These are phyloP conservation scores for Tulasnella sp. DNA, from an alignment of 768 basidiomycete genomes.

Conservation along the genomic window DNA sequence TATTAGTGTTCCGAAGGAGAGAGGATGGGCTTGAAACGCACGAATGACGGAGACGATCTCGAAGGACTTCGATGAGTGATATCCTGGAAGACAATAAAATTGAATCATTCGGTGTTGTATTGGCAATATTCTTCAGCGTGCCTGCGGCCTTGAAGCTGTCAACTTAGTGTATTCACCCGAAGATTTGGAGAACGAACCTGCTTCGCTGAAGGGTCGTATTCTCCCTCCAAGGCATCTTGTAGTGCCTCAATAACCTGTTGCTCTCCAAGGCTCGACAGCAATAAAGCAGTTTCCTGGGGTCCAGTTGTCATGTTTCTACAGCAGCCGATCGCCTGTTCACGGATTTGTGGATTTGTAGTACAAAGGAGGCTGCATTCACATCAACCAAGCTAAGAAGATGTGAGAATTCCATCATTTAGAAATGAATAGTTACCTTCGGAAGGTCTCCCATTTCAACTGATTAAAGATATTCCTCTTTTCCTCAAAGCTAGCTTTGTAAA, in stretches of 20 bases:
- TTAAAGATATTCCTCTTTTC: constrained; percentile 56
- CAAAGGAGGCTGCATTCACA: constrained; percentile 35
- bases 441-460: constrained; percentile 49
- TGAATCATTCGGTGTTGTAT: too few relatives aligned
- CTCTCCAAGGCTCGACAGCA: constrained; percentile 40
- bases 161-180: neutral
- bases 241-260: constrained; percentile 36
- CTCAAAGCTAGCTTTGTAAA: constrained; percentile 46
- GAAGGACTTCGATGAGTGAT: too few relatives aligned
- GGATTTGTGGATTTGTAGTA: constrained; percentile 41
- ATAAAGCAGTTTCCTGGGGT: constrained; percentile 50
- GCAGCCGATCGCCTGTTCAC: constrained; percentile 60
- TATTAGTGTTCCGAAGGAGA: too few relatives aligned
- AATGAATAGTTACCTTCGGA: constrained; percentile 35
- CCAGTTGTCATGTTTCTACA: constrained; percentile 54
- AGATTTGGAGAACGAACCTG: constrained; percentile 30
- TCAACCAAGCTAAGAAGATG: too few relatives aligned
- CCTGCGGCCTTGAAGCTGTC: constrained; percentile 36
- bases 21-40: too few relatives aligned
- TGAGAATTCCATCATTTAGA: constrained; percentile 1
- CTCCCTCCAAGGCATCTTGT: constrained; percentile 36
- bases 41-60: too few relatives aligned
- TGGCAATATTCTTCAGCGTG: constrained; percentile 55
- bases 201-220: constrained; percentile 40
- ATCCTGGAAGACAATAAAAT: neutral